phyloP scores from a whole-genome alignment of 2,329 filamentous ascomycete genomes.

The Cryphonectria parasitica region DNA sequence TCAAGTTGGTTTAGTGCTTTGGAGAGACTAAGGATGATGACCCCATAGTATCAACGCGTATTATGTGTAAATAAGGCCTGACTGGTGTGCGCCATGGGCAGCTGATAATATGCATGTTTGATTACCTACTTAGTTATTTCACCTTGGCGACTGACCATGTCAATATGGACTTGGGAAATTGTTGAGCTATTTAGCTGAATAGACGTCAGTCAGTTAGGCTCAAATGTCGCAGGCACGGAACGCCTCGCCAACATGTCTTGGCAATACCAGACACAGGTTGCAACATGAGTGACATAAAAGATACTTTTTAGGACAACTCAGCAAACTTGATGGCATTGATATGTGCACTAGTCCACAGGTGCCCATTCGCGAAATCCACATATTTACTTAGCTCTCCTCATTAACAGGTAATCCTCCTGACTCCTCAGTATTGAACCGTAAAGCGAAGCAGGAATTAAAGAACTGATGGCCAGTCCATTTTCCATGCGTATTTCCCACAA shows the following conservation, averaged over 20 bases:
- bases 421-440: not conserved
- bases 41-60: not conserved
- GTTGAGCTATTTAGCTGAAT: not conserved
- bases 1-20: not conserved
- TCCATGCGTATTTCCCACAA: slow-evolving; percentile 19
- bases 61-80: slow-evolving; percentile 20
- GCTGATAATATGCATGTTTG: slow-evolving; percentile 26
- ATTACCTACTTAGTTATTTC: slow-evolving; percentile 8
- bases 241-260: not conserved
- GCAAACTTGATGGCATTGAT: not conserved
- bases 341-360: slow-evolving; percentile 14
- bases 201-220: not conserved
- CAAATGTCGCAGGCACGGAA: not conserved
- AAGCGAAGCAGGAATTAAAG: slow-evolving; percentile 11
- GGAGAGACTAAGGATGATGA: not conserved
- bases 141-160: not conserved
- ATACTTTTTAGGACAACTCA: too few relatives aligned
- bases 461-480: slow-evolving; percentile 15
- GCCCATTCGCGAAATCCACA: not conserved
- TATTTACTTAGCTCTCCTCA: not conserved
- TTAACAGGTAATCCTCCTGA: not conserved
- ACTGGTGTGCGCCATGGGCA: slow-evolving; percentile 4
- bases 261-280: not conserved
- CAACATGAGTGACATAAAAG: not conserved
- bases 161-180: not conserved